phyloP scores from a whole-genome alignment of 352 stramenopile genomes.

The Phytopythium litorale region DNA sequence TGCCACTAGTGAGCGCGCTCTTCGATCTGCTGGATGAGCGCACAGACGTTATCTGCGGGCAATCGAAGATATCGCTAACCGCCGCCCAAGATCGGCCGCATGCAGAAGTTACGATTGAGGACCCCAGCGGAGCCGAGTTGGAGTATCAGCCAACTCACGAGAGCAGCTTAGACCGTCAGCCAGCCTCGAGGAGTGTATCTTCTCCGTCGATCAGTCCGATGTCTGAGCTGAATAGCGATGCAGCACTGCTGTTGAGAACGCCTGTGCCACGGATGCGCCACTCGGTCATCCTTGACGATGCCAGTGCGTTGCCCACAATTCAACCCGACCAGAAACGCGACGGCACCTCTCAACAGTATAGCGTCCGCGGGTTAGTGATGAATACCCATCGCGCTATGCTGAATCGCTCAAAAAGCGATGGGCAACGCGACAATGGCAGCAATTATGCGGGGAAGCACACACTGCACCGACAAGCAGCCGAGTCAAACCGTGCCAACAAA shows the following conservation, averaged over 20 bases:
- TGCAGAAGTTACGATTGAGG: background rate
- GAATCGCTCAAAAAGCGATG: background rate
- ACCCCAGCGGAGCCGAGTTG: background rate
- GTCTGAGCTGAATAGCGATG: background rate
- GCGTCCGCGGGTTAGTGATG: background rate
- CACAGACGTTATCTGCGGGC: constrained; percentile 29
- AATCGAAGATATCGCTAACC: background rate
- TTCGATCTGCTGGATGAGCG: constrained; percentile 38
- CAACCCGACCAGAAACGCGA: background rate
- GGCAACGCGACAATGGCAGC: background rate
- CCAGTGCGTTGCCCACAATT: background rate
- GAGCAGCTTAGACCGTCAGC: background rate
- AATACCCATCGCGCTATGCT: background rate
- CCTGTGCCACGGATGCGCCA: constrained; percentile 2
- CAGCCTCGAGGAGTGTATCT: background rate
- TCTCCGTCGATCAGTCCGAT: background rate
- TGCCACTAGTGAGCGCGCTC: constrained; percentile 17
- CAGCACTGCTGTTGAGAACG: background rate
- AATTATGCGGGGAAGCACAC: background rate
- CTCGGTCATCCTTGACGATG: constrained; percentile 1
- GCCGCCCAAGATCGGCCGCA: background rate
- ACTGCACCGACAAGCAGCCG: background rate
- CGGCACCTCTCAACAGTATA: constrained; percentile 3
- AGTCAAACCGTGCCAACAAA: background rate
- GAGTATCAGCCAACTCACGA: background rate